phyloP scores from a whole-genome alignment of 768 basidiomycete species.

The Tricholoma hemisulphureum region DNA sequence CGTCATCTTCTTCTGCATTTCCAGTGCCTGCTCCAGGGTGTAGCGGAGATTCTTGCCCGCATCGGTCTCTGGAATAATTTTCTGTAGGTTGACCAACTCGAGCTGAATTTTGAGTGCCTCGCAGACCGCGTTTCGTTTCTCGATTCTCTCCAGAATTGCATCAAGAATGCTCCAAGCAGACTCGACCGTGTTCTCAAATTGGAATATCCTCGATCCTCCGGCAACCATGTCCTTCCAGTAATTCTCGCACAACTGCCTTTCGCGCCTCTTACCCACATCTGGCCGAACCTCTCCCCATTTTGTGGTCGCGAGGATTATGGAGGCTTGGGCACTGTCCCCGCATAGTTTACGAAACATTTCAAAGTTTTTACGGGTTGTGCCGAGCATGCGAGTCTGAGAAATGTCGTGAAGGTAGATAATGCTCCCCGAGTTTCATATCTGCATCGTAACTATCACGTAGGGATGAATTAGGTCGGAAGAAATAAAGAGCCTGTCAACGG shows the following conservation, averaged over 20 bases:
- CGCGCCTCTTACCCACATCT: not conserved
- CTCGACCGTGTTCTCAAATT: not conserved
- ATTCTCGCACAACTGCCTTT: not conserved
- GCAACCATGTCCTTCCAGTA: constrained; percentile 10
- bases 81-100: constrained; percentile 12
- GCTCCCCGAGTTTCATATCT: constrained; percentile 7
- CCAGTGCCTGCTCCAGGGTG: constrained; percentile 12
- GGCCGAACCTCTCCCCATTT: not conserved
- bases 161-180: not conserved
- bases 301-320: constrained; percentile 9
- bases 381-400: constrained; percentile 1
- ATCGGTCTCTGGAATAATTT: constrained; percentile 12
- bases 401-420: constrained; percentile 13
- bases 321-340: not conserved
- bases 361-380: constrained; percentile 2
- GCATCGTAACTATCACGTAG: not conserved
- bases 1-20: constrained; percentile 6
- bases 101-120: constrained; percentile 9
- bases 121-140: no score
- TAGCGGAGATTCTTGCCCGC: constrained; percentile 14
- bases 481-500: no score
- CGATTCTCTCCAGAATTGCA: not conserved
- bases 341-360: constrained; percentile 11
- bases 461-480: not conserved
- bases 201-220: constrained; percentile 2